Evolutionary conservation across 2,329 filamentous ascomycete species (phyloP), one percentile per base, ranked within the genome.

Genomic region (Stagonosporopsis chrysanthemi): DNA sequence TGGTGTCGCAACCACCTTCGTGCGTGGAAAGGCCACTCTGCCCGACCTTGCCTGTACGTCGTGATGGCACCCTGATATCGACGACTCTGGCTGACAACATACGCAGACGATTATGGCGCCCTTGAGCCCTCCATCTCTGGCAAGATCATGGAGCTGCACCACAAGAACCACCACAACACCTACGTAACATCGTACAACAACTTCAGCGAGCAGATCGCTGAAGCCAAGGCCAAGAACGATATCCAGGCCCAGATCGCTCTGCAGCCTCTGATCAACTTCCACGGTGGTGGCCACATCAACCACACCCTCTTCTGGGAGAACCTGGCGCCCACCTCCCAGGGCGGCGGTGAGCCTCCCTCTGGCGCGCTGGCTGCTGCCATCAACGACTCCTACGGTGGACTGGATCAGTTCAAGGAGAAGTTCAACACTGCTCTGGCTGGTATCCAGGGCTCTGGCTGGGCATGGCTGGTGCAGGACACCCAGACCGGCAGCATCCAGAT

Each of bases 101-200:
- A 1, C 2, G 0, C 66, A 97, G 94, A 98, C 77, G 95, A 97
- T 84, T 99, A 97, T 79, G 91, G 90, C 75, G 95, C 93, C 49
- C 92, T 99, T 71, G 95, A 99, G 82, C 86, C 86, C 66, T 78
- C 84, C 75, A 85, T 97, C 81, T 93, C 90, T 45, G 90, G 90
- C 77, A 87, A 95, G 81, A 97, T 97, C 82, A 97, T 97, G 93
- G 91, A 96, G 82, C 86, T 96, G 42, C 93, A 97, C 84, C 90
- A 97, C 86, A 88, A 86, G 81, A 94, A 92, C 80, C 92, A 97
- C 84, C 93, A 97, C 83, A 88, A 94, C 80, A 93, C 92, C 72
- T 97, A 97, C 78, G 91, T 97, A 69, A 95, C 88, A 79, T 90
- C 89, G 77, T 90, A 91, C 83, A 97, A 97, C 82, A 84, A 88